These are phyloP conservation scores for Kodamaea sp. DNA, from an alignment of 1,139 yeast species.

Conservation along the genomic window DNA sequence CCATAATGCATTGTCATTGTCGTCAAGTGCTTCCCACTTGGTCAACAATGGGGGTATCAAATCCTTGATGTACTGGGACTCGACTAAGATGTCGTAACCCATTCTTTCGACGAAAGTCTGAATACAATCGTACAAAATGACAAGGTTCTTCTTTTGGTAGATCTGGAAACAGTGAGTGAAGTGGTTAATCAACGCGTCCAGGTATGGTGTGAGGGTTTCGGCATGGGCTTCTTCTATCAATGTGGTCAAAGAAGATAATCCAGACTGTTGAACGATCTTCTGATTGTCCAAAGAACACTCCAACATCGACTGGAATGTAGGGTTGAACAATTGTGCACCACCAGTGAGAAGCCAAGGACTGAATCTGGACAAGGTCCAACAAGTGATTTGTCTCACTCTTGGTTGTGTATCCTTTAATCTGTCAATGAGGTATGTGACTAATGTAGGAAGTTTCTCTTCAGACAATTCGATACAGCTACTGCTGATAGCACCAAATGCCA, in stretches of 20 bases:
- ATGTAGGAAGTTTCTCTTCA: constrained; percentile 69
- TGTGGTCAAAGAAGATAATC: constrained; percentile 82
- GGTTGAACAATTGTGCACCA: constrained; percentile 68
- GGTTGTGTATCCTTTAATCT: constrained; percentile 76
- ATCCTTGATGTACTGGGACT: constrained; percentile 56
- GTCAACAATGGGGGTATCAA: constrained; percentile 78
- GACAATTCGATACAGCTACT: constrained; percentile 81
- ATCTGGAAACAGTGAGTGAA: constrained; percentile 71
- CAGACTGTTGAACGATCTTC: constrained; percentile 93
- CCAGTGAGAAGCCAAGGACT: constrained; percentile 77
- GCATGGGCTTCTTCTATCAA: constrained; percentile 78
- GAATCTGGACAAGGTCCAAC: constrained; percentile 93
- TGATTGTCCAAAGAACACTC: constrained; percentile 76
- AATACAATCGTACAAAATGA: constrained; percentile 86
- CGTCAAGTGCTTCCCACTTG: constrained; percentile 75
- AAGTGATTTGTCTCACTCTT: constrained; percentile 86
- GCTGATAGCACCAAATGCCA: constrained; percentile 94
- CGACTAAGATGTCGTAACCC: constrained; percentile 54
- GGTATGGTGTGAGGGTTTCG: constrained; percentile 53
- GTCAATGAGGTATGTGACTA: constrained; percentile 84
- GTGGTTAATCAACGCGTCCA: constrained; percentile 61
- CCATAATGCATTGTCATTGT: constrained; percentile 84
- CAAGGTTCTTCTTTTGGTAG: constrained; percentile 81
- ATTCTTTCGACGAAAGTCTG: constrained; percentile 85
- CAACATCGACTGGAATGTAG: constrained; percentile 77